Evolutionary conservation across 2,329 filamentous ascomycete genomes (phyloP).

Genomic region (Microdochium trichocladiopsis): DNA sequence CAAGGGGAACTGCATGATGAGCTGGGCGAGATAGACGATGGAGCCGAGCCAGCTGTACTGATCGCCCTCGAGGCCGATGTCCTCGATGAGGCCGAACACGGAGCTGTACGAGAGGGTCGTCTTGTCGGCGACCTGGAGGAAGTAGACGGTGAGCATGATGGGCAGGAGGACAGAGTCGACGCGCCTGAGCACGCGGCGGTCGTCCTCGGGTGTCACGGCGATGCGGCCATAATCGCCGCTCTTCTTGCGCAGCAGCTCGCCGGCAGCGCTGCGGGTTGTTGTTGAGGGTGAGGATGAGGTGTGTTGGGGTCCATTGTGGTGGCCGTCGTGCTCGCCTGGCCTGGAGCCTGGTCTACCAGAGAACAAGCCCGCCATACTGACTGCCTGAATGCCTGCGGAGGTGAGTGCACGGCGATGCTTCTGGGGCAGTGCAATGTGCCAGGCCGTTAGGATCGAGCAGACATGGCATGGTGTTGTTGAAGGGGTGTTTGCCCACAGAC

Average conservation of each 20-base stretch:
- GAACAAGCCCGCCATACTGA: neutral
- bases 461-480: neutral
- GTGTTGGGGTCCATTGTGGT: neutral
- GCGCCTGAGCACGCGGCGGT: conserved; percentile 1
- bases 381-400: too few species aligned
- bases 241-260: neutral
- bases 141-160: conserved; percentile 52
- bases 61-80: conserved; percentile 47
- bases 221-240: neutral
- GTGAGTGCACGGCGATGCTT: too few species aligned
- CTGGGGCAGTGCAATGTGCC: too few species aligned
- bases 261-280: neutral
- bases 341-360: neutral
- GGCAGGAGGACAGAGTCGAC: conserved; percentile 33
- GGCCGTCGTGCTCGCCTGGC: neutral
- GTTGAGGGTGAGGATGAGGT: neutral
- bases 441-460: too few species aligned
- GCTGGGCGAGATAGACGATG: conserved; percentile 45
- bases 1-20: conserved; percentile 43
- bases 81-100: conserved; percentile 54
- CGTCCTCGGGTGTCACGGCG: conserved; percentile 2
- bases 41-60: conserved; percentile 33
- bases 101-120: conserved; percentile 53
- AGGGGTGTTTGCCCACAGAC: too few species aligned
- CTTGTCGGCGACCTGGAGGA: conserved; percentile 57